A percentile compares a stretch with the other conserved stretches of the same genome.
Evolutionary conservation across 305 asterid species (phyloP).

Genomic region (Fraxinus greggii): DNA sequence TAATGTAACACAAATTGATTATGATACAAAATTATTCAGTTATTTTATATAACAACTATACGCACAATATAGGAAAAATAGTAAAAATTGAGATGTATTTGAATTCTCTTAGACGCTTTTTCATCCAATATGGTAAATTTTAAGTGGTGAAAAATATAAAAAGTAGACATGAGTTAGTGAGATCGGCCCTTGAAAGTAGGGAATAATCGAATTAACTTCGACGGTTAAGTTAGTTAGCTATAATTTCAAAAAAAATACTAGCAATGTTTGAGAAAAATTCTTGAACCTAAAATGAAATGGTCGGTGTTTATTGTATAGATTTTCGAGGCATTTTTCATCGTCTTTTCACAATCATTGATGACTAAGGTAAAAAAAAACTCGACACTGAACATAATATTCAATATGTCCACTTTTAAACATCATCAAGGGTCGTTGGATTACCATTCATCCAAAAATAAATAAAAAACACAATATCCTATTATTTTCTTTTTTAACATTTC

Average conservation of each 20-base stretch:
- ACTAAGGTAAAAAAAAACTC: not conserved
- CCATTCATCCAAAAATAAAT: not conserved
- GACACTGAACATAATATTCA: not conserved
- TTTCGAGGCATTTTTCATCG: not conserved
- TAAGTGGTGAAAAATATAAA: not conserved
- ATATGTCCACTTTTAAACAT: not conserved
- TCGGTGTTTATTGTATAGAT: not conserved
- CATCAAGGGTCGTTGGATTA: not conserved
- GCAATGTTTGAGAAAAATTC: too few relatives aligned
- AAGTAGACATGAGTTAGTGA: not conserved
- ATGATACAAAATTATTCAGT: not conserved
- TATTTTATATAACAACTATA: not conserved
- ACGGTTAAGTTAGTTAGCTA: not conserved
- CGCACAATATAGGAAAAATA: not conserved
- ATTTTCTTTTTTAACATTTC: not conserved
- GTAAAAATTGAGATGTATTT: not conserved
- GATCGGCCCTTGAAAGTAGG: not conserved
- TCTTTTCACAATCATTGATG: not conserved
- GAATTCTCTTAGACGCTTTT: too few relatives aligned
- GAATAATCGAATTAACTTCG: too few relatives aligned
- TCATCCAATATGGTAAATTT: not conserved
- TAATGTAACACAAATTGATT: not conserved
- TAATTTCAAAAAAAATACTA: not conserved
- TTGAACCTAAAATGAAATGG: not conserved
- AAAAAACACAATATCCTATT: not conserved